Conservation (phyloP, 1,284 basidiomycete genomes). For the Schizophyllum commune region DNA sequence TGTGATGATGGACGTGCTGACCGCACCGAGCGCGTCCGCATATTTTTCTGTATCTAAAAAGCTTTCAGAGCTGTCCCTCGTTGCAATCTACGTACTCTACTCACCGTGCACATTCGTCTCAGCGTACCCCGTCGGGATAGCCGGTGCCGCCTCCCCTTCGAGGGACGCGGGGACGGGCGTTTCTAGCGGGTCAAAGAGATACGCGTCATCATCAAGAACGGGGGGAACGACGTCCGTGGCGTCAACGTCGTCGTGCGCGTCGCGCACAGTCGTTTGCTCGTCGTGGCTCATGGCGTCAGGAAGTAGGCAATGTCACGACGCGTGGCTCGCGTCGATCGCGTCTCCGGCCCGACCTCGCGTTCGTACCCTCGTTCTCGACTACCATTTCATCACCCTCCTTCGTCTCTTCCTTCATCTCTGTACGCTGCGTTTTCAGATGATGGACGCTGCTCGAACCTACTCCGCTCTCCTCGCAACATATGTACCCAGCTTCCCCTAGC, state of each 20-base stretch:
- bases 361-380: background rate
- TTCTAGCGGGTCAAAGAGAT: background rate
- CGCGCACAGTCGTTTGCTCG: background rate
- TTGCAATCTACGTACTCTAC: too few species aligned
- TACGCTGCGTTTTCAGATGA: background rate
- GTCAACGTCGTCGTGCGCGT: background rate
- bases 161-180: background rate
- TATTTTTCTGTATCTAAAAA: too few species aligned
- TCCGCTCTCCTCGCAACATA: background rate
- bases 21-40: background rate
- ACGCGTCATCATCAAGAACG: background rate
- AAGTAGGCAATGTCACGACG: background rate
- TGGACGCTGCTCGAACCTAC: background rate
- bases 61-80: too few species aligned
- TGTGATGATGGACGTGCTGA: background rate
- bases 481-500: background rate
- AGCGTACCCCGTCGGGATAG: background rate
- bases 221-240: background rate
- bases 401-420: too few species aligned
- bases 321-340: background rate
- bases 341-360: background rate
- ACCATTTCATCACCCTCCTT: background rate
- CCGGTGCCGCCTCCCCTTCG: background rate
- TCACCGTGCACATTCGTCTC: too few species aligned
- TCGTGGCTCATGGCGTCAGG: background rate